These are phyloP conservation scores for Coemansia sp. DNA, from an alignment of 192 early-diverging fungal genomes.

Conservation along the genomic window DNA sequence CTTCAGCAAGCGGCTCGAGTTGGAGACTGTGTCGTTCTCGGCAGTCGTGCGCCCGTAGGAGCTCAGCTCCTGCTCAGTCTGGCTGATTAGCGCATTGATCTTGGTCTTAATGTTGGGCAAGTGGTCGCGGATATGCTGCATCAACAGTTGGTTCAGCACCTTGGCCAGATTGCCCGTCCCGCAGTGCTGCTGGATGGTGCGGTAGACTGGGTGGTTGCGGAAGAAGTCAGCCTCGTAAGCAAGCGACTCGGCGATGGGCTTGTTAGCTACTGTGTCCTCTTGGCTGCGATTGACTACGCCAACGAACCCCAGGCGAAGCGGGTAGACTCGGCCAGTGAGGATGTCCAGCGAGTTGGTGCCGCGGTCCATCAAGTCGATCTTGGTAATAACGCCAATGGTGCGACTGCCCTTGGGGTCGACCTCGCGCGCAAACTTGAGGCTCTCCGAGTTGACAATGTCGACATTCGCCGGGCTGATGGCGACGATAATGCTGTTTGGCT, in stretches of 20 bases:
- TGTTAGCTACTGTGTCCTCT: constrained; percentile 72
- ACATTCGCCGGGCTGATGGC: constrained; percentile 83
- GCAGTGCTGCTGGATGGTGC: constrained; percentile 70
- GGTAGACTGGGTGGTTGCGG: constrained; percentile 71
- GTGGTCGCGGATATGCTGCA: constrained; percentile 80
- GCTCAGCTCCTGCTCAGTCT: constrained; percentile 74
- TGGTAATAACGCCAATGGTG: constrained; percentile 81
- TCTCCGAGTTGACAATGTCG: constrained; percentile 84
- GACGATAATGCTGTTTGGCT: constrained; percentile 85
- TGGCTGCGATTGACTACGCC: constrained; percentile 85
- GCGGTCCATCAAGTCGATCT: constrained; percentile 85
- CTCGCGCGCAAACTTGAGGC: constrained; percentile 83
- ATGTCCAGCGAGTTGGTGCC: constrained; percentile 84
- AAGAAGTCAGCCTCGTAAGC: constrained; percentile 72
- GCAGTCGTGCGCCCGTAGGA: constrained; percentile 64
- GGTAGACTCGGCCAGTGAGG: constrained; percentile 74
- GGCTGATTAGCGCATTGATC: constrained; percentile 74
- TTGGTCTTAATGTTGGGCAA: constrained; percentile 78
- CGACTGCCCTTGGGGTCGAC: constrained; percentile 80
- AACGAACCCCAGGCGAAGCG: constrained; percentile 79
- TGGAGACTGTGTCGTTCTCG: constrained; percentile 22
- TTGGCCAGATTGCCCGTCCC: constrained; percentile 73
- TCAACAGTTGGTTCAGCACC: constrained; percentile 72
- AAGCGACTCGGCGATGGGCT: constrained; percentile 73
- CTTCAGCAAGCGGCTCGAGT: constrained; percentile 63